Base-by-base conservation (phyloP, 2,329 filamentous ascomycete species). In the Rasamsonia emersonii region DNA sequence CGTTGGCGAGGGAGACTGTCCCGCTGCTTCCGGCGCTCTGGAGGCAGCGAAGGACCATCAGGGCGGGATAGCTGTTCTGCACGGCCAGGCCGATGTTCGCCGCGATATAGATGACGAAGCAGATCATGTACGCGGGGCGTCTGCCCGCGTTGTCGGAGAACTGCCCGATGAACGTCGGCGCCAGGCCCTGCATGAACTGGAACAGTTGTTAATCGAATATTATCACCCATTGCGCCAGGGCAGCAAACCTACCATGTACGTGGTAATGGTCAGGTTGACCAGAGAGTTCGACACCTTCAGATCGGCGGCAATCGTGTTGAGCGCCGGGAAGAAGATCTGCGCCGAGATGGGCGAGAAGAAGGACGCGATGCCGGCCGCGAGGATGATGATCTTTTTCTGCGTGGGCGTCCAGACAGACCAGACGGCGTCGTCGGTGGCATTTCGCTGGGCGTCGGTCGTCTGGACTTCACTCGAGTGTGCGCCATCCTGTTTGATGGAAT, bases 121-220 rank as follows among this genome's bases (percentile, higher is more conserved):
- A 65, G 17, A 68, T 43, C 10, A 71, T 47, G 44, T 70, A 72
- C 4, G 66, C 66, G 6, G 68, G 67, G 35, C 70, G 57, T 35
- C 70, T 55, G 11, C 70, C 70, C 25, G 59, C 59, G 31, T 60
- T 65, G 40, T 73, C 70, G 3, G 67, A 61, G 24, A 72, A 60
- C 26, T 66, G 65, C 3, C 66, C 70, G 36, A 71, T 58, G 11
- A 72, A 58, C 42, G 68, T 65, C 17, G 69, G 69, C 1, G 66
- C 62, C 9, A 75, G 51, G 3, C 67, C 71, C 58, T 75, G 71
- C 18, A 70, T 61, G 23, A 71, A 67, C 62, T 62, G 15, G 9
- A 26, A 68, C 70, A 0, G 33, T 10, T 54, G 44, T 24, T 60
- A 53, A 30, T 47, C 24, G 2, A 54, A 47, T 10, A 59, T 34